These are phyloP conservation scores for Ophiostoma ulmi DNA, from an alignment of 2,329 filamentous ascomycete genomes.

Conservation along the genomic window DNA sequence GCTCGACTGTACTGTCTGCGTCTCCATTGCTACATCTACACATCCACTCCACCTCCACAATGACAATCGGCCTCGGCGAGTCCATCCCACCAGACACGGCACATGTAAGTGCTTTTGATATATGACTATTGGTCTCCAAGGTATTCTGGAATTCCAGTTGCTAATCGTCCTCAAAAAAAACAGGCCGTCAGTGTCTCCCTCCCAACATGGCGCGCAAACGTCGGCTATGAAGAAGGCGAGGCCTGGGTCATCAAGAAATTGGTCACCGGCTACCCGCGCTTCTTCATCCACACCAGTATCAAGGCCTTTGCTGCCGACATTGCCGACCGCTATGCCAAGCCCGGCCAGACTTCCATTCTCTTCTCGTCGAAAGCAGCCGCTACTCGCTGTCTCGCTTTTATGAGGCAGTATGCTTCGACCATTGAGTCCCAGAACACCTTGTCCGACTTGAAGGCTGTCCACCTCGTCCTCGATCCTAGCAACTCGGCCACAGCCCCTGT, in stretches of 20 bases:
- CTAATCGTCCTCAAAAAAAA: not conserved
- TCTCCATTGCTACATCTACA: not conserved
- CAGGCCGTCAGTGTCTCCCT: slow-evolving; percentile 94
- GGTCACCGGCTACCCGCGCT: slow-evolving; percentile 90
- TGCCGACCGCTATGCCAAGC: slow-evolving; percentile 55
- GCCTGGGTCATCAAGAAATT: slow-evolving; percentile 79
- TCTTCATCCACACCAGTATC: slow-evolving; percentile 86
- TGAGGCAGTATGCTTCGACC: slow-evolving; percentile 55
- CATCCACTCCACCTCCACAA: not conserved
- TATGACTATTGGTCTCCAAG: not conserved
- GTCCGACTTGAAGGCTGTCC: slow-evolving; percentile 50
- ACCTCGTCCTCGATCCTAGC: slow-evolving; percentile 58
- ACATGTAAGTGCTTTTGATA: slow-evolving; percentile 52
- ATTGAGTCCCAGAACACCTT: slow-evolving; percentile 30
- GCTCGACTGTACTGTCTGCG: not conserved
- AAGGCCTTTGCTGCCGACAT: slow-evolving; percentile 66
- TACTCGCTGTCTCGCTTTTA: slow-evolving; percentile 68
- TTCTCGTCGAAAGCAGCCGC: slow-evolving; percentile 71
- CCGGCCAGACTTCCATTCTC: slow-evolving; percentile 67
- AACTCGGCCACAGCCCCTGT: slow-evolving; percentile 49
- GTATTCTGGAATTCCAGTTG: too few species aligned
- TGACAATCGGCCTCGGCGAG: slow-evolving; percentile 51
- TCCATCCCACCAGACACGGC: slow-evolving; percentile 72
- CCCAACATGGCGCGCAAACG: slow-evolving; percentile 84
- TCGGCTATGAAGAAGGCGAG: slow-evolving; percentile 91